These are phyloP conservation scores for Cystobasidium slooffiae DNA, from an alignment of 1,284 basidiomycete genomes.

Conservation along the genomic window DNA sequence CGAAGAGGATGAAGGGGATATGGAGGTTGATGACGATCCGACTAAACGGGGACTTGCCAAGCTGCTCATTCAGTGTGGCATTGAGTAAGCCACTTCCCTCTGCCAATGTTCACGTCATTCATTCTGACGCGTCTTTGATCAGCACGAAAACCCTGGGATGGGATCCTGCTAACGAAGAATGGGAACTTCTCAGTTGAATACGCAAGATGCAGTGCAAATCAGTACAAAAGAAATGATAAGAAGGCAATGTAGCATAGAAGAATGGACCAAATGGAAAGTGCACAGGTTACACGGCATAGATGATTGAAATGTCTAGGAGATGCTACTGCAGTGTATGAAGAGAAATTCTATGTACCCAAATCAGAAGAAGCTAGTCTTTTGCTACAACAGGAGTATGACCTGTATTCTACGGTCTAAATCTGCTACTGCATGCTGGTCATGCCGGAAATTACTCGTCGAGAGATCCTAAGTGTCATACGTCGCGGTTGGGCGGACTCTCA, in stretches of 20 bases:
- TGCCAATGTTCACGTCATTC: background rate
- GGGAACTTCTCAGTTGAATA: constrained; percentile 4
- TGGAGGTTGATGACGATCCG: constrained; percentile 22
- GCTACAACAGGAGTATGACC: background rate
- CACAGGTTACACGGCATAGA: too few relatives aligned
- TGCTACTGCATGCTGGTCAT: background rate
- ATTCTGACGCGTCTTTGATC: background rate
- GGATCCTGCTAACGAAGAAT: constrained; percentile 39
- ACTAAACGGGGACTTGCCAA: constrained; percentile 29
- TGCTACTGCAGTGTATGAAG: constrained; percentile 13
- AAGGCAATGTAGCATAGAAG: constrained; percentile 7
- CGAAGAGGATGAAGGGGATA: constrained; percentile 8
- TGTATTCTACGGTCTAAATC: background rate
- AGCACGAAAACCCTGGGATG: constrained; percentile 36
- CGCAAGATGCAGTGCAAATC: background rate
- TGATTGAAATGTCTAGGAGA: background rate
- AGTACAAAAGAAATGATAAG: background rate
- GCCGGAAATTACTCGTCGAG: background rate
- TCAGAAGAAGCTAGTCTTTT: background rate
- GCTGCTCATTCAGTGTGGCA: constrained; percentile 32
- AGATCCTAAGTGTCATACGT: background rate
- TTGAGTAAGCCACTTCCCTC: constrained; percentile 22
- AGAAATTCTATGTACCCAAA: background rate
- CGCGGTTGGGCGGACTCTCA: background rate
- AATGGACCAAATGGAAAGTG: background rate